These are phyloP conservation scores for Toxicodendron radicans DNA, from an alignment of 345 rosid genomes.

Conservation along the genomic window DNA sequence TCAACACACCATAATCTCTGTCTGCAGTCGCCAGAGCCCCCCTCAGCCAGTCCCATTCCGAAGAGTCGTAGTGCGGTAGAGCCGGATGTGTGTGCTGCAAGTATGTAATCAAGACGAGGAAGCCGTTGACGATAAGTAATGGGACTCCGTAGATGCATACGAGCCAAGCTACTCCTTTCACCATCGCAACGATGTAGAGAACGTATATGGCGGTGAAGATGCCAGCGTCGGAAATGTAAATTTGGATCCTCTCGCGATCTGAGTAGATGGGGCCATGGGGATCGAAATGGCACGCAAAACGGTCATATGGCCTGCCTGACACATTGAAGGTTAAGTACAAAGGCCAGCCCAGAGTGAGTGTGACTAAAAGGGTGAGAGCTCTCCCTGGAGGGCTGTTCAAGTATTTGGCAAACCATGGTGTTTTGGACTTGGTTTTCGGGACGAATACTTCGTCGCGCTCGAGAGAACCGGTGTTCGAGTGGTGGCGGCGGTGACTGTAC, in stretches of 20 bases:
- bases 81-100: slow-evolving; percentile 69
- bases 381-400: slow-evolving; percentile 50
- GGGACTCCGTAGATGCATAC: slow-evolving; percentile 50
- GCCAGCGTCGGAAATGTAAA: slow-evolving; percentile 51
- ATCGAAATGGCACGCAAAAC: slow-evolving; percentile 50
- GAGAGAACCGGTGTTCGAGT: slow-evolving; percentile 64
- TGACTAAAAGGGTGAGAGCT: slow-evolving; percentile 28
- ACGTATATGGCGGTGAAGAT: slow-evolving; percentile 36
- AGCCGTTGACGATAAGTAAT: slow-evolving; percentile 45
- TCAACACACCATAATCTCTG: slow-evolving; percentile 57
- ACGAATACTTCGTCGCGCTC: slow-evolving; percentile 67
- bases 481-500: slow-evolving; percentile 69
- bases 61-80: slow-evolving; percentile 58
- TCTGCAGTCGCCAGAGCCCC: slow-evolving; percentile 65
- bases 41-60: slow-evolving; percentile 68
- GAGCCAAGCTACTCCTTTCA: slow-evolving; percentile 55
- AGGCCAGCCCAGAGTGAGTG: slow-evolving; percentile 53
- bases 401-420: slow-evolving; percentile 35
- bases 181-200: slow-evolving; percentile 33
- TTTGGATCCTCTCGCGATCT: slow-evolving; percentile 46
- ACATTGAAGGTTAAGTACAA: slow-evolving; percentile 48
- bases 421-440: slow-evolving; percentile 44
- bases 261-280: slow-evolving; percentile 54
- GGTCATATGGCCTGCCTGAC: slow-evolving; percentile 43
- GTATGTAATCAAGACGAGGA: slow-evolving; percentile 55